These are phyloP conservation scores for Ceratobasidium sp. DNA, from an alignment of 1,284 basidiomycete genomes.

Conservation along the genomic window DNA sequence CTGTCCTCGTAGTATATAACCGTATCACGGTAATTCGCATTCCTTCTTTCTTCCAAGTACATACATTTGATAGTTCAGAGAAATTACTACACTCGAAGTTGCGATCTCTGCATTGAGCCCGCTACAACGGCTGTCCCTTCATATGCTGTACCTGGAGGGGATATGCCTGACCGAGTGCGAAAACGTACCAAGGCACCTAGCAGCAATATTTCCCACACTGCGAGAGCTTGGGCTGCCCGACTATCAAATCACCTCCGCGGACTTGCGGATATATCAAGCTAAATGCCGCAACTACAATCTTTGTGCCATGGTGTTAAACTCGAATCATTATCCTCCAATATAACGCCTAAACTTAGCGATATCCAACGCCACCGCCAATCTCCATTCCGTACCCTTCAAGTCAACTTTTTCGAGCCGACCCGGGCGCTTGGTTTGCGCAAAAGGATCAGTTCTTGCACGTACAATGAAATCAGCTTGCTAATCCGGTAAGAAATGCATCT, in stretches of 20 bases:
- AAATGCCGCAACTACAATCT: conserved; percentile 1
- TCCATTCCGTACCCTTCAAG: background rate
- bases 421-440: background rate
- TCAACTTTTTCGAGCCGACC: background rate
- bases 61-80: no score
- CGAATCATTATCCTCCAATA: background rate
- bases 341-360: background rate
- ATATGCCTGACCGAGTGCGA: background rate
- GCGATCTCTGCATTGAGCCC: background rate
- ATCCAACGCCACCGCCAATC: background rate
- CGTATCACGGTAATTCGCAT: no score
- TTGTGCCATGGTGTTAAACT: background rate
- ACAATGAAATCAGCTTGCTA: background rate
- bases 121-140: background rate
- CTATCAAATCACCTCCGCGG: background rate
- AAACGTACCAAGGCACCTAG: background rate
- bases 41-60: background rate
- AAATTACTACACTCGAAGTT: background rate
- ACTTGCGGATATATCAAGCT: background rate
- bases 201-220: background rate
- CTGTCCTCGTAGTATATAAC: no score
- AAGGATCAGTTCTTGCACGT: background rate
- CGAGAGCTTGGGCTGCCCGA: background rate
- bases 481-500: background rate
- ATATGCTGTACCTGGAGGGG: background rate